phyloP scores from a whole-genome alignment of 805 yeast genomes.

The Dipodascus geniculatus region DNA sequence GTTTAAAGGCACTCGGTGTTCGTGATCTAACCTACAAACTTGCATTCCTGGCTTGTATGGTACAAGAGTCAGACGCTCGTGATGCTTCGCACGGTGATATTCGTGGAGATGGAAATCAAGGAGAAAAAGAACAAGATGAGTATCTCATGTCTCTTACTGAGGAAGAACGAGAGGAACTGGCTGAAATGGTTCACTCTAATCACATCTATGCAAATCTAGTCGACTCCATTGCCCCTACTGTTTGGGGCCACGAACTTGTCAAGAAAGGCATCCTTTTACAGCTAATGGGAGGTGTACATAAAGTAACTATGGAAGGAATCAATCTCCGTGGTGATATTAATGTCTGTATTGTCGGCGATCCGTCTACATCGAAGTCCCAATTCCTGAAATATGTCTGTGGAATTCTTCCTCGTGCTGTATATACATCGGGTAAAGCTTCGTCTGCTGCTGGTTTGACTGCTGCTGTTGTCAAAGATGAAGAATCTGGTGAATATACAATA shows the following conservation, averaged over 20 bases:
- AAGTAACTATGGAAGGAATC: constrained; percentile 85
- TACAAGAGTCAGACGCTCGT: constrained; percentile 43
- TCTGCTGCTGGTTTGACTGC: constrained; percentile 99
- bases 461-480: constrained; percentile 94
- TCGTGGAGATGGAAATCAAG: constrained; percentile 33
- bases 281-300: constrained; percentile 91
- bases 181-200: constrained; percentile 82
- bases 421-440: constrained; percentile 96
- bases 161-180: constrained; percentile 73
- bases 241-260: constrained; percentile 88
- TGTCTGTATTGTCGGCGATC: constrained; percentile 94
- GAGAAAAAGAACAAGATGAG: constrained; percentile 66
- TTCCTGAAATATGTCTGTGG: constrained; percentile 86
- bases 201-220: constrained; percentile 77
- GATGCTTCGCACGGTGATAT: constrained; percentile 26
- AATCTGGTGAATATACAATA: constrained; percentile 90
- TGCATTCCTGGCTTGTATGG: constrained; percentile 88
- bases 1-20: constrained; percentile 82
- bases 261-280: constrained; percentile 87
- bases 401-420: constrained; percentile 87
- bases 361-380: constrained; percentile 94
- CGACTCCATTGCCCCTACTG: constrained; percentile 87
- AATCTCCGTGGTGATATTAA: constrained; percentile 93
- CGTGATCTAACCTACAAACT: constrained; percentile 86
- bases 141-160: constrained; percentile 68